These are phyloP conservation scores for Diaporthe citriasiana DNA, from an alignment of 2,329 filamentous ascomycete species.

Conservation along the genomic window DNA sequence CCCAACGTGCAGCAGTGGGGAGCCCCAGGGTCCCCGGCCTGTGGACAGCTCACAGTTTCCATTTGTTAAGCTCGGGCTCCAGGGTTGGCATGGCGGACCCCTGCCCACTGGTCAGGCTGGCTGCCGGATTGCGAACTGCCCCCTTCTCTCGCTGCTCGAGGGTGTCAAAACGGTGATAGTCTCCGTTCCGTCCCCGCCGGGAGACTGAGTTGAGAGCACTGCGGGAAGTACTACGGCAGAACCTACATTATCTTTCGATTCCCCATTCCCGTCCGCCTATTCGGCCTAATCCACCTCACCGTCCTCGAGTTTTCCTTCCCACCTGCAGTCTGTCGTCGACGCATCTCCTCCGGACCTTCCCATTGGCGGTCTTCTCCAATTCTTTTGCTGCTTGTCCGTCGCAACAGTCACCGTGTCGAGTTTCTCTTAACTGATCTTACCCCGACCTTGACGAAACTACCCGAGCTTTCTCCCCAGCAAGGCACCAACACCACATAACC, in stretches of 20 bases:
- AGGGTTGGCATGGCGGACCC: background rate
- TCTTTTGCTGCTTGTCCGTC: slow-evolving; percentile 26
- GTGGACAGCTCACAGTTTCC: slow-evolving; percentile 26
- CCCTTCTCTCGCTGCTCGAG: slow-evolving; percentile 5
- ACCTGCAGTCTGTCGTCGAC: background rate
- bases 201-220: slow-evolving; percentile 18
- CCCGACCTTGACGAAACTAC: slow-evolving; percentile 5
- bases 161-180: slow-evolving; percentile 18
- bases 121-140: slow-evolving; percentile 20
- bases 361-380: slow-evolving; percentile 5
- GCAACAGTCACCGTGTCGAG: slow-evolving; percentile 18
- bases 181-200: slow-evolving; percentile 33
- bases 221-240: background rate
- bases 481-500: slow-evolving; percentile 34
- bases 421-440: slow-evolving; percentile 4
- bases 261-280: slow-evolving; percentile 16
- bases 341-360: slow-evolving; percentile 7
- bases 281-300: slow-evolving; percentile 20
- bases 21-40: slow-evolving; percentile 19
- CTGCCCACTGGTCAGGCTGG: slow-evolving; percentile 15
- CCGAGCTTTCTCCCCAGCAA: slow-evolving; percentile 26
- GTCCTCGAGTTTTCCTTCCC: slow-evolving; percentile 18
- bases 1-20: slow-evolving; percentile 22
- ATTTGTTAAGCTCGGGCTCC: slow-evolving; percentile 31
- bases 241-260: slow-evolving; percentile 39